Base-by-base conservation (phyloP, 345 rosid genomes). In the Psidium guajava region DNA sequence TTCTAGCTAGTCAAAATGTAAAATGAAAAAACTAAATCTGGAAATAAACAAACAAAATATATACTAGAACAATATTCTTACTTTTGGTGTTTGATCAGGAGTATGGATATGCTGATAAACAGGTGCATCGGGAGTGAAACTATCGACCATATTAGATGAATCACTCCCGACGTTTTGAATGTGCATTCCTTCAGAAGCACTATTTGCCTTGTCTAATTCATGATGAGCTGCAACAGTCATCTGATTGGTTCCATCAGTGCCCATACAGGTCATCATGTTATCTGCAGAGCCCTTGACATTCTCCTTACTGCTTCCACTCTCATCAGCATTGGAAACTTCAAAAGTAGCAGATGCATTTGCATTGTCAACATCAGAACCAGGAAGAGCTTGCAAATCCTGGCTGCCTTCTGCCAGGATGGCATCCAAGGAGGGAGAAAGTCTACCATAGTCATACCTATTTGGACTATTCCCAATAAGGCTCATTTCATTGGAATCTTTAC, bases 401-500 rank as follows among this genome's bases (percentile, higher is more conserved):
- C 90, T 89, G 77, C 92, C 92, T 90, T 87, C 91, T 14, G 92
- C 96, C 88, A 96, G 50, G 51, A 97, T 87, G 54, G 95, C 98
- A 89, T 93, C 98, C 85, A 96, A 51, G 12, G 86, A 36, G 84
- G 99, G 97, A 90, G 98, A 92, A 61, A 97, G 90, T 86, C 82
- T 91, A 50, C 92, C 98, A 61, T 91, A 97, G 83, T 94, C 94
- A 86, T 92, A 97, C 84, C 87, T 93, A 5, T 84, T 87, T 50
- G 90, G 69, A 82, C 89, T 89, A 55, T 94, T 98, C 85, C 96
- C 98, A 6, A 96, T 92, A 84, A 96, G 91, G 87, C 98, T 96
- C 99, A 96, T 97, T 85, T 92, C 98, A 86, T 93, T 93, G 0
- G 99, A 95, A 89, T 93, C 98, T 84, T 89, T 88, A 86, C 96